Conservation (phyloP, 768 basidiomycete genomes). For the Calocybe indica region DNA sequence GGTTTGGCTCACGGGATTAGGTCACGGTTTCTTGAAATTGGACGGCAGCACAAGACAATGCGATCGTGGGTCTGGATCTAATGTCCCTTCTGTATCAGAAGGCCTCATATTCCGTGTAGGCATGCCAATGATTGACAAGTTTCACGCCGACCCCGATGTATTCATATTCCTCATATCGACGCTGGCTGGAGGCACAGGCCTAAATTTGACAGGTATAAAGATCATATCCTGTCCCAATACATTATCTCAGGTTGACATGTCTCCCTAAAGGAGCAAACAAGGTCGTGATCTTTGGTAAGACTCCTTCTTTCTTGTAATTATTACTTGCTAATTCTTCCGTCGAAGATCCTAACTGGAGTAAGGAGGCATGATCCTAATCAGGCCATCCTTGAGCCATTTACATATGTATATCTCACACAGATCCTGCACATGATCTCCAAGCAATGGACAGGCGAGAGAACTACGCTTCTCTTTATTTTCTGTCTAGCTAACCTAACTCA, state of each 20-base stretch:
- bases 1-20: constrained; percentile 15
- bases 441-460: constrained; percentile 66
- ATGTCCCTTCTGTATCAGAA: too few species aligned
- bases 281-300: constrained; percentile 82
- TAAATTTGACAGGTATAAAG: constrained; percentile 64
- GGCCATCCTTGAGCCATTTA: not conserved
- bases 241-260: not conserved
- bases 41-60: constrained; percentile 70
- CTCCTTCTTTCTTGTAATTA: constrained; percentile 1
- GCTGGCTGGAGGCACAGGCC: constrained; percentile 84
- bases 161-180: constrained; percentile 89
- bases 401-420: constrained; percentile 29
- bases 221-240: not conserved
- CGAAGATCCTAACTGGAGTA: constrained; percentile 93
- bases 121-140: constrained; percentile 82
- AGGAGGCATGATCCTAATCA: constrained; percentile 20
- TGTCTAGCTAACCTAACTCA: not conserved
- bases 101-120: constrained; percentile 33
- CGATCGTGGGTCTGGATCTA: constrained; percentile 47
- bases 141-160: constrained; percentile 66
- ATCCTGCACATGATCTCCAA: constrained; percentile 93
- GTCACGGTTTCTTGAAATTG: constrained; percentile 62
- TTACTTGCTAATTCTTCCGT: constrained; percentile 1
- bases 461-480: not conserved
- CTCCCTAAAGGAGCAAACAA: constrained; percentile 68